Evolutionary conservation across 371 early-diverging fungal genomes (phyloP).

Genomic region (Polyrhizophydium stewartii): DNA sequence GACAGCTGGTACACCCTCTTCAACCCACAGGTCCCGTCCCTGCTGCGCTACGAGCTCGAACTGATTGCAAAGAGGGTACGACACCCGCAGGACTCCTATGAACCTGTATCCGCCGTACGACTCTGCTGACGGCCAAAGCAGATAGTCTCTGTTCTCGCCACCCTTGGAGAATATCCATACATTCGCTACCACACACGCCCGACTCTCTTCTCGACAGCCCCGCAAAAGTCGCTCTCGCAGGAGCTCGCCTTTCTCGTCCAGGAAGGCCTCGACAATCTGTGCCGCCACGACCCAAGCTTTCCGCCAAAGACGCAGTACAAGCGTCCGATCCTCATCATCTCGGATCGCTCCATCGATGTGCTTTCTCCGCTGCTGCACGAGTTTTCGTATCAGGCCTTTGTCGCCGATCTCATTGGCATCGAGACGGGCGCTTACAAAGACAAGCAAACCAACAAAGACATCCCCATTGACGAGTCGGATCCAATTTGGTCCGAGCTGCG

Average conservation of each 20-base stretch:
- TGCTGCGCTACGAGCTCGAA: constrained; percentile 53
- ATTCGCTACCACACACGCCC: constrained; percentile 51
- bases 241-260: constrained; percentile 46
- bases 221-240: constrained; percentile 16
- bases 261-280: constrained; percentile 60
- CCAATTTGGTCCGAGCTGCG: constrained; percentile 53
- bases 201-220: constrained; percentile 4
- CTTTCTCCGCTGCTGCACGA: constrained; percentile 90
- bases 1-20: constrained; percentile 57
- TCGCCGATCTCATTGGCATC: constrained; percentile 78
- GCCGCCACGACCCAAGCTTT: constrained; percentile 50
- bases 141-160: constrained; percentile 36
- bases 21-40: constrained; percentile 43
- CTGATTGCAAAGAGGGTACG: constrained; percentile 50
- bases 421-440: constrained; percentile 44
- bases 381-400: constrained; percentile 96
- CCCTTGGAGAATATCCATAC: constrained; percentile 61
- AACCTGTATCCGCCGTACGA: too few relatives aligned
- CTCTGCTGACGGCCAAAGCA: neutral
- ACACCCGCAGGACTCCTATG: neutral
- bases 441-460: constrained; percentile 37
- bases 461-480: constrained; percentile 65
- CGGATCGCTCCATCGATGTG: constrained; percentile 90
- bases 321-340: constrained; percentile 74
- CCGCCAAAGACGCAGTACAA: constrained; percentile 59